Evolutionary conservation across 1,139 yeast genomes (phyloP).

Genomic region (Pneumocystis wakefieldiae): DNA sequence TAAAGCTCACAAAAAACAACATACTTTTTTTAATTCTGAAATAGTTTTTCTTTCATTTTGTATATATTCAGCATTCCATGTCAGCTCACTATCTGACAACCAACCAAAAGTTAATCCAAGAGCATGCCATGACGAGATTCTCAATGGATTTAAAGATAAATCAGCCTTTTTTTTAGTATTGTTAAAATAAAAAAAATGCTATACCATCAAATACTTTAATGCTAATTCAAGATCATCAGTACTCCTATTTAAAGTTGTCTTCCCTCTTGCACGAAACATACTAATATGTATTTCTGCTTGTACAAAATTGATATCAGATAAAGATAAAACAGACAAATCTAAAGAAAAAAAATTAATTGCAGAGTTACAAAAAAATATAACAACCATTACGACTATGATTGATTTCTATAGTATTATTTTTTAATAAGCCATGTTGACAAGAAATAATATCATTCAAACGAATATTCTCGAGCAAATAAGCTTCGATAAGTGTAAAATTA

Average conservation of each 20-base stretch:
- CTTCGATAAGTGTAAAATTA: background rate
- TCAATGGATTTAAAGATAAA: conserved; percentile 44
- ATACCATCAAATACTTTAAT: conserved; percentile 40
- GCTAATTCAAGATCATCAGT: conserved; percentile 70
- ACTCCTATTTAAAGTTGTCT: conserved; percentile 48
- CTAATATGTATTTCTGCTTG: conserved; percentile 8
- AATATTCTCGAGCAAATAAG: background rate
- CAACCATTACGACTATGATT: conserved; percentile 30
- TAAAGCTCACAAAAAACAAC: background rate
- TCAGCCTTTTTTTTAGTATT: conserved; percentile 27
- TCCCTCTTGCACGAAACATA: conserved; percentile 6
- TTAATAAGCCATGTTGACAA: background rate
- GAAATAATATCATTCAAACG: background rate
- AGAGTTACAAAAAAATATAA: conserved; percentile 68
- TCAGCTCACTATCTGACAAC: conserved; percentile 72
- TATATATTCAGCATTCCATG: conserved; percentile 79
- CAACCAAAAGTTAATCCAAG: conserved; percentile 69
- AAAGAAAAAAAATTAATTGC: conserved; percentile 40
- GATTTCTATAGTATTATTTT: background rate
- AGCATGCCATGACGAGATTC: conserved; percentile 77
- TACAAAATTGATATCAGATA: background rate
- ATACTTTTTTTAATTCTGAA: conserved; percentile 31
- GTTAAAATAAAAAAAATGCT: background rate
- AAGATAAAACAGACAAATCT: background rate
- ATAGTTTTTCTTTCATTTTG: conserved; percentile 47